Conservation (phyloP, 805 yeast species). For the Candida khao-thaluensis region DNA sequence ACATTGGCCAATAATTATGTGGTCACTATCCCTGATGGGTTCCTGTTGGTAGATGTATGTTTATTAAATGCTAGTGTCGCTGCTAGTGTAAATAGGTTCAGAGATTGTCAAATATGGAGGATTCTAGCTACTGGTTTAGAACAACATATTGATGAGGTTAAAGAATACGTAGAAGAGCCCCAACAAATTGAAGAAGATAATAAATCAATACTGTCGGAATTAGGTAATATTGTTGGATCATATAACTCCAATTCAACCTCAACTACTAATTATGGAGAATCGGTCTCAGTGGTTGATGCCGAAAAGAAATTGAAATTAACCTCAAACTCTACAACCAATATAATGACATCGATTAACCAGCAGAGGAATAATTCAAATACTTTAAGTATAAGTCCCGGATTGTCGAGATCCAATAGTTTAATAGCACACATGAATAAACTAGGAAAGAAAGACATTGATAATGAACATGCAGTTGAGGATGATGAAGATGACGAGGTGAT, state of each 20-base stretch:
- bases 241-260: conserved; percentile 42
- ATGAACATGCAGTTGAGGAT: conserved; percentile 24
- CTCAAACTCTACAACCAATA: conserved; percentile 20
- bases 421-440: conserved; percentile 10
- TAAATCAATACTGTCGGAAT: conserved; percentile 34
- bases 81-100: conserved; percentile 44
- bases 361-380: conserved; percentile 19
- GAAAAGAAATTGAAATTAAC: conserved; percentile 11
- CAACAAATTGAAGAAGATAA: conserved; percentile 9
- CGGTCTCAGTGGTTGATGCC: conserved; percentile 16
- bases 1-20: conserved; percentile 51
- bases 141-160: conserved; percentile 17
- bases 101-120: conserved; percentile 67
- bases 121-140: conserved; percentile 51
- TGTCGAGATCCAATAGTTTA: conserved; percentile 16
- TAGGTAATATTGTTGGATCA: conserved; percentile 42
- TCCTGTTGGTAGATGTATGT: conserved; percentile 54
- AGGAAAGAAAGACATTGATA: conserved; percentile 12
- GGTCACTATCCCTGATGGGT: conserved; percentile 46
- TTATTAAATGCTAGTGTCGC: conserved; percentile 58
- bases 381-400: conserved; percentile 16
- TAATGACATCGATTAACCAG: conserved; percentile 23
- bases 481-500: conserved; percentile 19
- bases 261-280: conserved; percentile 37
- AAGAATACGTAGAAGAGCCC: conserved; percentile 6